Evolutionary conservation across 1,284 basidiomycete genomes (phyloP), one percentile per base, ranked within the genome.

Genomic region (Cutaneotrichosporon sp.): DNA sequence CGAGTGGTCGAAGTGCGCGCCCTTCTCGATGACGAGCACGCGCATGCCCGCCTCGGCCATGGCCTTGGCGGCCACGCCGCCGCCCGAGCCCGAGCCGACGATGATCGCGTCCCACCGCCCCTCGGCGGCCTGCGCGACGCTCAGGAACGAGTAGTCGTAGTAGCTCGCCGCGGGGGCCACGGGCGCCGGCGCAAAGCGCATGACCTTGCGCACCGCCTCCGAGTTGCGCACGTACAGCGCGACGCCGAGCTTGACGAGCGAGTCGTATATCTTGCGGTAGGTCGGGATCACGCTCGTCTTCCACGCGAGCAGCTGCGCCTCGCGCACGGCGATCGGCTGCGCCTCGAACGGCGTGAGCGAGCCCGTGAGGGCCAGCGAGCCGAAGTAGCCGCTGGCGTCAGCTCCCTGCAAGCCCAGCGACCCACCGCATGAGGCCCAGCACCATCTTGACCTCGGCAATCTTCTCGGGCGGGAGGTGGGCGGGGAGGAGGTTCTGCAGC

Each of bases 21-120:
- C 81, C 70, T 82, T 82, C 69, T 83, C 82, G 53, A 82, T 74
- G 24, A 82, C 75, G 42, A 82, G 69, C 29, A 79, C 77, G 43
- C 72, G 67, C 55, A 80, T 68, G 25, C 64, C 64, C 2, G 77
- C 77, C 42, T 74, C 69, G 3, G 79, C 68, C 14, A 81, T 63
- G 54, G 75, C 59, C 11, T 79, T 77, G 0, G 74, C 72, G n/a
- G 78, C 79, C 34, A 79, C 80, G 5, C 72, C 70, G 18, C 81
- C 82, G 9, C 81, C 82, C 0, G 79, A 75, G 8, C 82, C 82
- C 0, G 81, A 81, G 2, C 82, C 82, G 55, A 82, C 70, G 58
- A 83, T 65, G 47, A 66, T 58, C 22, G 64, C 64, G 33, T 66
- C 60, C 22, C 49, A 36, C 20, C 38, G 20, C 2, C 50, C 22